phyloP scores from a whole-genome alignment of 331 rosid species.

The Dryas integrifolia region DNA sequence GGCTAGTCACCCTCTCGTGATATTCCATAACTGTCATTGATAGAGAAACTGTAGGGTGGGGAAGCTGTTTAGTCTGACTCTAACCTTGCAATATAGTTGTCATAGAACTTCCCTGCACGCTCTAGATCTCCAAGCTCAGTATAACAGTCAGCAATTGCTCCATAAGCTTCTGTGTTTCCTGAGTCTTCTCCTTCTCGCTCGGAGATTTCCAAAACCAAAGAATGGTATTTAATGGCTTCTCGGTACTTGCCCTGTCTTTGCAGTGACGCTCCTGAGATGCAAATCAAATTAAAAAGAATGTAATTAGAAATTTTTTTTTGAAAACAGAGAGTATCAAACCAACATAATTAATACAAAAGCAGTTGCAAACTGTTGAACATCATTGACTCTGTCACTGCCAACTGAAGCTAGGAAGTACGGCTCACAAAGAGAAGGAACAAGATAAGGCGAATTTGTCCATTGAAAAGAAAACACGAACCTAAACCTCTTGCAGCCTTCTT shows the following conservation, averaged over 20 bases:
- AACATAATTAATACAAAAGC: background rate
- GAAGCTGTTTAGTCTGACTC: conserved; percentile 56
- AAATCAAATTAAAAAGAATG: background rate
- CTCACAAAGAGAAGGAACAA: background rate
- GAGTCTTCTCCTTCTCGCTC: conserved; percentile 82
- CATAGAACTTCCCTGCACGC: conserved; percentile 75
- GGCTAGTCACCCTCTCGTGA: conserved; percentile 23
- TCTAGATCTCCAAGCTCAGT: conserved; percentile 98
- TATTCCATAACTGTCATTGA: background rate
- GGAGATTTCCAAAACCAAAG: conserved; percentile 76
- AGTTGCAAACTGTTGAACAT: background rate
- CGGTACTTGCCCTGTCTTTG: conserved; percentile 83
- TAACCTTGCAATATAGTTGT: conserved; percentile 69
- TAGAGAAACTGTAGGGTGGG: background rate
- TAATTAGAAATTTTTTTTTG: background rate
- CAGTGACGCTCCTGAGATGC: conserved; percentile 72
- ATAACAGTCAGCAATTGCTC: conserved; percentile 96
- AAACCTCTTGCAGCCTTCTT: conserved; percentile 95
- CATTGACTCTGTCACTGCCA: background rate
- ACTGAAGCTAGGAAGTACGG: background rate
- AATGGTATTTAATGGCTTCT: conserved; percentile 82
- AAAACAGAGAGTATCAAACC: background rate
- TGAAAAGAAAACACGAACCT: conserved; percentile 47
- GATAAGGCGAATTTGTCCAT: background rate
- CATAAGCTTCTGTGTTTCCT: conserved; percentile 87